These are phyloP conservation scores for Magnaporthales sp. DNA, from an alignment of 2,329 filamentous ascomycete species.

Conservation along the genomic window DNA sequence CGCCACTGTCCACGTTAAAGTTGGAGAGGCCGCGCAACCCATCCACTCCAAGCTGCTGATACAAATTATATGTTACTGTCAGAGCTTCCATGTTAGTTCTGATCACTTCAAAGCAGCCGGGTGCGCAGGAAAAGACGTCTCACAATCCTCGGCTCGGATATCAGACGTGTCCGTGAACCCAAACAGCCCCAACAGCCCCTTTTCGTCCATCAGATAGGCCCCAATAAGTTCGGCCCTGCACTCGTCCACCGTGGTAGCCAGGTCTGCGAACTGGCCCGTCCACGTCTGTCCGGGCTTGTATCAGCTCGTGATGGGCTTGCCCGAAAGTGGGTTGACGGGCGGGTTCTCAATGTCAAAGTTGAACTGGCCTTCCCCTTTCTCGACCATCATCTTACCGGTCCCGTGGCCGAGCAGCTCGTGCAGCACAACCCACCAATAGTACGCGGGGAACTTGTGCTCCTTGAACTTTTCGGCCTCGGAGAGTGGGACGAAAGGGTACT, in stretches of 20 bases:
- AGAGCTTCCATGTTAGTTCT: constrained; percentile 2
- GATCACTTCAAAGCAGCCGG: neutral
- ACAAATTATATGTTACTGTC: constrained; percentile 29
- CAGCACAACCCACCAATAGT: constrained; percentile 92
- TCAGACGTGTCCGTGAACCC: constrained; percentile 25
- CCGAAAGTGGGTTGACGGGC: constrained; percentile 69
- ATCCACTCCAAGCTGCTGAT: constrained; percentile 30
- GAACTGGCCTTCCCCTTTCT: constrained; percentile 70
- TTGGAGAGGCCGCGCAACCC: constrained; percentile 28
- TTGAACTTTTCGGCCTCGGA: constrained; percentile 70
- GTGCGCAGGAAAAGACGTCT: constrained; percentile 8
- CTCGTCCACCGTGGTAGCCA: constrained; percentile 89
- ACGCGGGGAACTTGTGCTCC: constrained; percentile 76
- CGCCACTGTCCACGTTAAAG: constrained; percentile 24
- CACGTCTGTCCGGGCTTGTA: constrained; percentile 95
- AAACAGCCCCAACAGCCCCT: constrained; percentile 31
- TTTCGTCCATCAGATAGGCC: constrained; percentile 57
- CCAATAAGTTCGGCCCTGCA: constrained; percentile 91
- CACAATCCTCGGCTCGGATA: constrained; percentile 29
- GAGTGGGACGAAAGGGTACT: constrained; percentile 79
- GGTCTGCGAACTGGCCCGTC: constrained; percentile 82
- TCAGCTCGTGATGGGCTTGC: constrained; percentile 72
- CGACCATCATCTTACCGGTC: constrained; percentile 87
- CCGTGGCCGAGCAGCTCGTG: constrained; percentile 85
- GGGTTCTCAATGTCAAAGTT: constrained; percentile 84